Evolutionary conservation across 495 filamentous ascomycete species (phyloP), one percentile per base, ranked within the genome.

Genomic region (Penicillium arizonense): DNA sequence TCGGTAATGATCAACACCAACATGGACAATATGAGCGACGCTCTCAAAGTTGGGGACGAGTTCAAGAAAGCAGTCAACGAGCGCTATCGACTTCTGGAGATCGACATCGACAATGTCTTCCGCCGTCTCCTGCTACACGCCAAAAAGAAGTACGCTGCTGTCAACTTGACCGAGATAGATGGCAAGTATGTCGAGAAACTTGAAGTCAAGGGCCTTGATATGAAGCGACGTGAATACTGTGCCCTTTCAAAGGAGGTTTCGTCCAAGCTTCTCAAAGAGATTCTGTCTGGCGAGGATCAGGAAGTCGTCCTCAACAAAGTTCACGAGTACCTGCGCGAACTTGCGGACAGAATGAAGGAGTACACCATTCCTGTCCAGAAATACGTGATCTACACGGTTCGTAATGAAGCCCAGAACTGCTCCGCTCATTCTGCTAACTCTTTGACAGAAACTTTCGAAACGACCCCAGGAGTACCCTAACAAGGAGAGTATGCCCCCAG

Each of bases 1-100:
- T 98, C 94, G 20, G 94, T 98, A 72, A 98, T 98, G 94, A 96
- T 98, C 72, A 97, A 98, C 61, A 96, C 94, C 42, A 96, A 96
- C 67, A 89, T 90, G 44, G 89, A 96, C 64, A 96, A 89, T 49
- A 88, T 97, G 26, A 86, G 87, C 26, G 93, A 96, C 57, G 92
- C 94, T 13, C 68, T 97, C 32, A 90, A 91, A 61, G 84, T 97
- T 44, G 95, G 95, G 35, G 83, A 84, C 49, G 86, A 90, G 43
- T 89, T 90, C 70, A 89, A 88, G 72, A 79, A 77, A 55, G 76
- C 80, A 12, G 87, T 98, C 70, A 98, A 98, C 62, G 89, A 96
- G 47, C 84, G 84, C 37, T 97, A 97, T 70, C 87, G 78, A 58
- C 80, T 94, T 11, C 75, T 98, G 13, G 94, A 98, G 63, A 98